Conservation (phyloP, 805 yeast genomes). For the Yamadazyma ubonensis region DNA sequence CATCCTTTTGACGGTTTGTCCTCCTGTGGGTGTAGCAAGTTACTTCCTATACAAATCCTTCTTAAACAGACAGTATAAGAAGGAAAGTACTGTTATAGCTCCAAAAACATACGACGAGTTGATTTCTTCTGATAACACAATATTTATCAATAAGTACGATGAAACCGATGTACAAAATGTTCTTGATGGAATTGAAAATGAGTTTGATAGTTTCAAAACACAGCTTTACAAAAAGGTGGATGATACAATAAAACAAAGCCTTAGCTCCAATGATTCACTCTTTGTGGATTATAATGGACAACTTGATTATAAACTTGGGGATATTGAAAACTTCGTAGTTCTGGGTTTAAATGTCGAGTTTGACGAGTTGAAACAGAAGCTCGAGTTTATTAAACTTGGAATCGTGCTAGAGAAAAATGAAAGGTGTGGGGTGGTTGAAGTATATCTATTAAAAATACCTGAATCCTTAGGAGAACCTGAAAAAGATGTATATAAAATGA, state of each 20-base stretch:
- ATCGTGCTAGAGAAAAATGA: slow-evolving; percentile 29
- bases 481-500: slow-evolving; percentile 18
- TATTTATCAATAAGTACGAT: slow-evolving; percentile 24
- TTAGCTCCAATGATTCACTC: slow-evolving; percentile 11
- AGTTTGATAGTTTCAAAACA: slow-evolving; percentile 33
- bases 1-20: slow-evolving; percentile 33
- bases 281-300: slow-evolving; percentile 36
- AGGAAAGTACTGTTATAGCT: slow-evolving; percentile 6
- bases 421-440: slow-evolving; percentile 36
- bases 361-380: slow-evolving; percentile 9
- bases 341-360: slow-evolving; percentile 11
- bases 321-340: slow-evolving; percentile 15
- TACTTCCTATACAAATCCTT: slow-evolving; percentile 22
- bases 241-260: slow-evolving; percentile 26
- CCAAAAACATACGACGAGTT: slow-evolving; percentile 2
- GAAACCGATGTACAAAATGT: slow-evolving; percentile 31
- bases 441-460: slow-evolving; percentile 27
- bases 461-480: slow-evolving; percentile 4
- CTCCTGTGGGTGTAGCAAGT: slow-evolving; percentile 32
- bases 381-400: slow-evolving; percentile 33
- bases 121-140: neutral
- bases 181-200: slow-evolving; percentile 35
- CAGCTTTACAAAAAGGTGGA: slow-evolving; percentile 29
- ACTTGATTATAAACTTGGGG: slow-evolving; percentile 18
- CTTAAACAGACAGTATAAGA: slow-evolving; percentile 8